Evolutionary conservation across 177 flowering plant species (phyloP), one percentile per base, ranked within the genome.

Genomic region (Vitis hybrid): DNA sequence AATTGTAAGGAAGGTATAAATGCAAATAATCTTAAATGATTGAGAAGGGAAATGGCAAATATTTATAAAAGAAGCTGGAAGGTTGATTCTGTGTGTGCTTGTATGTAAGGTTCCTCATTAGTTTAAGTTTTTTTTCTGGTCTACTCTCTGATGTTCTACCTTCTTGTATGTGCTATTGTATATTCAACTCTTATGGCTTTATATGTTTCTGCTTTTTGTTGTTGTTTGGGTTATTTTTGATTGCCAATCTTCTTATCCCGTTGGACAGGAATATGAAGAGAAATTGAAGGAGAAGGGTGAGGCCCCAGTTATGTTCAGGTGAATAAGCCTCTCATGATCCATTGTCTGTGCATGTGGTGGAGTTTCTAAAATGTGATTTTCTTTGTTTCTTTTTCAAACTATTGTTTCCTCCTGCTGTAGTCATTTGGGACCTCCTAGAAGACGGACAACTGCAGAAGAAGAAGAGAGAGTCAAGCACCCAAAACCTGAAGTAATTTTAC

Each of bases 301-400:
- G 80, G 65, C 91, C 50, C 93, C 99, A 19, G 98, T 95, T n/a
- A 95, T 95, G 99, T 93, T 95, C 82, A 95, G 99, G 99, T 95
- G 68, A 77, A 71, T 50, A 49, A 53, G 10, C 45, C 50, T 34
- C 58, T 16, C 29, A 26, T 26, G 11, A 18, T 54, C 67, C 26
- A 14, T 48, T 61, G 7, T 58, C 18, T 51, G 53, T 34, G 18
- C 61, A 10, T 19, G 48, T 64, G 65, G 59, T 50, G 66, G 50
- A 52, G 49, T 18, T 2, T 13, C 73, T 56, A 52, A 22, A 45
- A 66, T 63, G 29, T 31, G 14, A 11, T 22, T 61, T 10, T 68
- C 39, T 48, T 45, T 71, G 19, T 39, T 69, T 65, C 61, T 11
- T 69, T 60, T 45, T 50, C 59, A 26, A 66, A 54, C 64, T 61